These are phyloP conservation scores for Eragrostis nindensis DNA, from an alignment of 176 grass and related monocot genomes.

Conservation along the genomic window DNA sequence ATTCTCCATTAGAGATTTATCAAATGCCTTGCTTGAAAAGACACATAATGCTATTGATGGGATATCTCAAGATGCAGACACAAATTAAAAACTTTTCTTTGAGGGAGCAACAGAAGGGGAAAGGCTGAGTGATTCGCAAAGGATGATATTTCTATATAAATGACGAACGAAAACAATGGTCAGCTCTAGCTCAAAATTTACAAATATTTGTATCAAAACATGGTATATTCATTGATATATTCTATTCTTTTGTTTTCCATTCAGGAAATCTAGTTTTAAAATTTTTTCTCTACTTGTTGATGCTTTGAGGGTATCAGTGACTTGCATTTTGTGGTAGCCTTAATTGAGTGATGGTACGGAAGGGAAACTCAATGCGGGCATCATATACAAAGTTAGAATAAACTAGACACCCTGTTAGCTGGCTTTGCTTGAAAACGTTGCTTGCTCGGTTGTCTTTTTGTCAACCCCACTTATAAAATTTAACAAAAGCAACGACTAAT, in stretches of 20 bases:
- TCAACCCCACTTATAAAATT: constrained; percentile 43
- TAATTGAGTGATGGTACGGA: constrained; percentile 30
- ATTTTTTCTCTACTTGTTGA: neutral
- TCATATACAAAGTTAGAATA: constrained; percentile 46
- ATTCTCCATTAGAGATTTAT: constrained; percentile 16
- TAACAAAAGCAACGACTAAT: constrained; percentile 51
- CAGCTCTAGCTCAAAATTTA: neutral
- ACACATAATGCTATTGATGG: constrained; percentile 31
- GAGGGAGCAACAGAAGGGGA: neutral
- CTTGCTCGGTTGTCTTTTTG: constrained; percentile 51
- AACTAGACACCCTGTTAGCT: constrained; percentile 45
- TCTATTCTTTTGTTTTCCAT: constrained; percentile 5
- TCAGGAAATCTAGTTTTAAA: neutral
- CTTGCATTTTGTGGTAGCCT: constrained; percentile 35
- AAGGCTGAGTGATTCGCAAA: neutral
- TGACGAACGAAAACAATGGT: neutral
- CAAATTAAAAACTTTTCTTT: neutral
- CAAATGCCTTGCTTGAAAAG: constrained; percentile 15
- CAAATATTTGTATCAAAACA: neutral
- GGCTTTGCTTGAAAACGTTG: constrained; percentile 57
- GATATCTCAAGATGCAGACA: neutral
- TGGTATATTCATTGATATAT: constrained; percentile 12
- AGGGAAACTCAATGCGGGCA: constrained; percentile 34
- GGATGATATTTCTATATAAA: constrained; percentile 22
- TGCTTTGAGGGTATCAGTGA: constrained; percentile 23